Base-by-base conservation (phyloP, 2,329 filamentous ascomycete species). In the Cordyceps cateniannulata region DNA sequence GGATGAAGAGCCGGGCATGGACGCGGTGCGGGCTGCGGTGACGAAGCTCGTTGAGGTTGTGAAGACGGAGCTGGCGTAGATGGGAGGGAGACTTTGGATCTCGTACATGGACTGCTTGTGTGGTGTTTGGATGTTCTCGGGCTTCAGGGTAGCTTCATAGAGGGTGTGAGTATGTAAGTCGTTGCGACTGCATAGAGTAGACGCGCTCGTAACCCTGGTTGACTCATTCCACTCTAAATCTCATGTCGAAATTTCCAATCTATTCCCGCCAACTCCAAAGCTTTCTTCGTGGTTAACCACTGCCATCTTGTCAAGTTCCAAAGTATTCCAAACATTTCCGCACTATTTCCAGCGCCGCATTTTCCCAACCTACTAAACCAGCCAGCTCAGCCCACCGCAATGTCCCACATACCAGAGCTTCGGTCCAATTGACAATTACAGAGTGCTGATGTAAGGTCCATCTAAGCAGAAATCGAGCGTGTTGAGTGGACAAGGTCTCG, bases 1-100 rank as follows among this genome's bases (percentile, higher is more conserved):
- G 38, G 71, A 72, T 20, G 62, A 68, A 0, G 61, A 49, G 27
- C 63, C 67, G 0, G 66, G 67, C 2, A 72, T 73, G 69, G 64
- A 64, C 18, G 61, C 62, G 6, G 69, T 73, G 5, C 66, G 66
- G 27, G 47, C 65, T 27, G 68, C 68, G 0, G 60, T 71, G 22
- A 56, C 56, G 3, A 65, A 65, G 25, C 42, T 73, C 1, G 69
- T 70, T 35, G 63, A 61, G 18, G 63, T 68, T 47, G 62, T 69
- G 1, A 49, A 57, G 54, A 27, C 1, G 29, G 1, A 7, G 45
- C n/a, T 40, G 55, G 14, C 29, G 6, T 12, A 40, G 38, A 40
- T 40, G 38, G 38, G 38, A 3, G 6, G 18, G 38, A 29, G 27
- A 29, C 27, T 29, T 29, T 29, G 8, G 27, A 29, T 29, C 27